Percentiles rank a stretch among this genome's conserved stretches.
These are phyloP conservation scores for Psophocarpus tetragonolobus DNA, from an alignment of 306 rosid species.

Conservation along the genomic window DNA sequence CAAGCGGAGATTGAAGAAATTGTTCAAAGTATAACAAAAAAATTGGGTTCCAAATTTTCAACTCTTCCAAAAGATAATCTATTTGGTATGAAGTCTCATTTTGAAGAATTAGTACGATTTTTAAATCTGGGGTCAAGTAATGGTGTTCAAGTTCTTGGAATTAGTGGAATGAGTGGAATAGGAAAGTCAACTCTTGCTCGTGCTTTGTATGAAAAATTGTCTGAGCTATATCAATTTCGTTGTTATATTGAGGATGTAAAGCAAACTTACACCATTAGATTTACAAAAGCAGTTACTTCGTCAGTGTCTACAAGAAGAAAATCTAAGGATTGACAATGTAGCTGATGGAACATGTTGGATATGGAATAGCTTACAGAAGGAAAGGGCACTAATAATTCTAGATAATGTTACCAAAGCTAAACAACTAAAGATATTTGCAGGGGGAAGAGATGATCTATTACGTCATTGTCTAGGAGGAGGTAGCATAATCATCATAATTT, in stretches of 20 bases:
- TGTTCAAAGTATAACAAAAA: not conserved
- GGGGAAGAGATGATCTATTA: not conserved
- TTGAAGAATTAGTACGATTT: not conserved
- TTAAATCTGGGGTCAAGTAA: not conserved
- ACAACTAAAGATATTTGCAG: not conserved
- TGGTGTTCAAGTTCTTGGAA: not conserved
- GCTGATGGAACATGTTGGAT: not conserved
- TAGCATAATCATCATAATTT: conserved; percentile 17
- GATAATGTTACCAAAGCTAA: not conserved
- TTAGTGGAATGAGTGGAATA: not conserved
- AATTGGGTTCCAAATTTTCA: not conserved
- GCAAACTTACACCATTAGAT: not conserved
- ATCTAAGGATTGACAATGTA: not conserved
- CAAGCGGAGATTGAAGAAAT: not conserved
- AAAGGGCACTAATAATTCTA: not conserved
- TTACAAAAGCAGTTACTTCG: not conserved
- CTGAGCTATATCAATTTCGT: not conserved
- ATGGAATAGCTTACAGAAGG: not conserved
- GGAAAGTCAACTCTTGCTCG: no score
- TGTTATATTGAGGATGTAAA: conserved; percentile 24
- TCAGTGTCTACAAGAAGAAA: not conserved
- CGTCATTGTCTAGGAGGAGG: not conserved
- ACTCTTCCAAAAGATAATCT: not conserved
- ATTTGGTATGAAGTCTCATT: not conserved
- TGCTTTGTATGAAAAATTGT: not conserved